A percentile compares a stretch with the other conserved stretches of the same genome.
These are phyloP conservation scores for Chalara sp. DNA, from an alignment of 2,329 filamentous ascomycete species.

Conservation along the genomic window DNA sequence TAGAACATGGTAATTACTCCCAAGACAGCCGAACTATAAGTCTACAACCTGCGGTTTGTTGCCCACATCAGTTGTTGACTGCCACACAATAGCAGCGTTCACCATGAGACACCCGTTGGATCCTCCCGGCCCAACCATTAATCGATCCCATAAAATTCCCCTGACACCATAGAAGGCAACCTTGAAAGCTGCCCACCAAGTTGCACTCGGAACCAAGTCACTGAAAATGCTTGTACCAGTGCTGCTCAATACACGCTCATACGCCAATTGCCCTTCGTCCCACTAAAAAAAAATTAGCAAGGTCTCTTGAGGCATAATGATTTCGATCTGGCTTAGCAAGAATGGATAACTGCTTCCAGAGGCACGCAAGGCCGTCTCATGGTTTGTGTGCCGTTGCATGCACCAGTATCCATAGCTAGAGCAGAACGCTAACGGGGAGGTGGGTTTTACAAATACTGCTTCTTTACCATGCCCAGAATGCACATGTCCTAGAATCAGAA, in stretches of 20 bases:
- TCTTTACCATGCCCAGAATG: constrained; percentile 55
- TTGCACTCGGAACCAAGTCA: constrained; percentile 20
- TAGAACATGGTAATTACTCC: no score
- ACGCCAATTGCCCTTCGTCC: constrained; percentile 46
- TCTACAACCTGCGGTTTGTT: constrained; percentile 31
- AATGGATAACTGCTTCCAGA: no score
- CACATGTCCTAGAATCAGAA: constrained; percentile 25
- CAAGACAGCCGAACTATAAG: constrained; percentile 8
- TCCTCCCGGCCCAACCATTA: constrained; percentile 45
- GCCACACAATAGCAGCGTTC: constrained; percentile 51
- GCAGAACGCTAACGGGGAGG: no score
- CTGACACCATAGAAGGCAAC: constrained; percentile 45
- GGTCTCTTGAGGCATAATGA: no score
- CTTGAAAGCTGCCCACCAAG: constrained; percentile 43
- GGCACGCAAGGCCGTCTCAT: no score
- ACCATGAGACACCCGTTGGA: constrained; percentile 45
- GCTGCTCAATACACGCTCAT: constrained; percentile 26
- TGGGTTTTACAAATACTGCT: constrained; percentile 28
- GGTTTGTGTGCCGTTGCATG: no score
- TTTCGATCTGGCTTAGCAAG: no score
- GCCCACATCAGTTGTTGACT: constrained; percentile 39
- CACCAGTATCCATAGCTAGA: no score
- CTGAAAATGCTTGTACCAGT: constrained; percentile 27
- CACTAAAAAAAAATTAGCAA: constrained; percentile 35
- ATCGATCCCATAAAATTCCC: constrained; percentile 50